These are phyloP conservation scores for Talaromyces piceae DNA, from an alignment of 2,329 filamentous ascomycete species.

Conservation along the genomic window DNA sequence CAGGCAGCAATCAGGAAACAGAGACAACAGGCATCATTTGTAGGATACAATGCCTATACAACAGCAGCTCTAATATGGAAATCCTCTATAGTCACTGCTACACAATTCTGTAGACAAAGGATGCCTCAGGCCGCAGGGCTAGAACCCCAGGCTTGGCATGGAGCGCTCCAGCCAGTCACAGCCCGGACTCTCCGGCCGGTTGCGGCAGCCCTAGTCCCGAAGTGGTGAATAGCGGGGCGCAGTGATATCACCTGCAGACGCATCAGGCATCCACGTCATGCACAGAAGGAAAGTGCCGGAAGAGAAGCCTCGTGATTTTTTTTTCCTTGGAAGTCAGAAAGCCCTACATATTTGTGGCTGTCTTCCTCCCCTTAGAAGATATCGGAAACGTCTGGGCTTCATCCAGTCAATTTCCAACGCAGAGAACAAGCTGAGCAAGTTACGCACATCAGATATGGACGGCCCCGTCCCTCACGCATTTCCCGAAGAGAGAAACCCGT, in stretches of 20 bases:
- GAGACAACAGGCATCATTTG: too few relatives aligned
- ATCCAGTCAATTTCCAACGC: conserved; percentile 34
- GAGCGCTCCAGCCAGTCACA: background rate
- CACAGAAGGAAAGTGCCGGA: background rate
- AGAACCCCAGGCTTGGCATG: conserved; percentile 7
- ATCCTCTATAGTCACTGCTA: too few relatives aligned
- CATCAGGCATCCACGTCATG: conserved; percentile 12
- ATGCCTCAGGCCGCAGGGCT: conserved; percentile 8
- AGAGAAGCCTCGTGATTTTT: background rate
- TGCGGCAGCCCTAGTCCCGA: conserved; percentile 5
- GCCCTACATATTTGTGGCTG: background rate
- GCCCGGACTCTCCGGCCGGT: background rate
- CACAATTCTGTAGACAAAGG: background rate
- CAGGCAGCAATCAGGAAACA: too few relatives aligned
- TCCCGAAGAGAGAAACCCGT: conserved; percentile 25
- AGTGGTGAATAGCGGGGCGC: background rate
- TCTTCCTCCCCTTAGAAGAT: too few relatives aligned
- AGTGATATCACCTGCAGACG: conserved; percentile 32
- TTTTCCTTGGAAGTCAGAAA: background rate
- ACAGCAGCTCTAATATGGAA: too few relatives aligned
- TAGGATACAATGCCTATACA: too few relatives aligned
- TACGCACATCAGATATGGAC: conserved; percentile 59
- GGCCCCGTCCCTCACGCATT: conserved; percentile 55
- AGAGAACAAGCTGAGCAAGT: conserved; percentile 42
- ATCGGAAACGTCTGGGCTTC: background rate